Evolutionary conservation across 345 rosid genomes (phyloP), one percentile per base, ranked within the genome.

Genomic region (Eucalyptus sp.): DNA sequence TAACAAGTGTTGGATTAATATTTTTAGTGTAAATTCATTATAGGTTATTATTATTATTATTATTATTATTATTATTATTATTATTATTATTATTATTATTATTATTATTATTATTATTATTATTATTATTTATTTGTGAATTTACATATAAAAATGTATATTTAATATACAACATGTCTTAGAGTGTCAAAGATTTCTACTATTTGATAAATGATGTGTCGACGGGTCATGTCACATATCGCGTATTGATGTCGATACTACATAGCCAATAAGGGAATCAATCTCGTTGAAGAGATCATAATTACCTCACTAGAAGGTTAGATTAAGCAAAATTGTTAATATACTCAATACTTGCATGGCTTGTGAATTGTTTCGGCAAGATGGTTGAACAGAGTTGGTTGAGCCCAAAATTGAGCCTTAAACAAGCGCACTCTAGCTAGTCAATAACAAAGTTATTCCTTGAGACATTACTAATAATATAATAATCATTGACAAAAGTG

Each of bases 191-290:
- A 52, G 4, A 3, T 52, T 52, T 52, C 2, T 52, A 18, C 10
- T 52, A 20, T 52, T 20, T 52, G 10, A 52, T 52, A 3, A 52
- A 52, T 20, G 24, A 52, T 0, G 5, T 52, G 10, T 52, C 4
- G 24, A 52, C 0, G 25, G 25, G 10, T 18, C 0, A 1, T 52
- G 58, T 8, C 0, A 1, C 5, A 3, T 52, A 7, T 52, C 4
- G 0, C 4, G 0, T 52, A 52, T 52, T 0, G 0, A 4, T 52
- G 48, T 52, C 1, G 1, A 52, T 52, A 25, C 58, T 52, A 52
- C 58, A 52, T 52, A 52, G 10, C 25, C 58, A 52, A 52, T 0
- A 2, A 52, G 25, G 25, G 18, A 64, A 64, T 64, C 37, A 64
- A 64, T 64, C 37, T 4, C 3, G 1, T 7, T n/a, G 37, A 14